Evolutionary conservation across 1,139 yeast genomes (phyloP).

Genomic region (Diutina siamensis): DNA sequence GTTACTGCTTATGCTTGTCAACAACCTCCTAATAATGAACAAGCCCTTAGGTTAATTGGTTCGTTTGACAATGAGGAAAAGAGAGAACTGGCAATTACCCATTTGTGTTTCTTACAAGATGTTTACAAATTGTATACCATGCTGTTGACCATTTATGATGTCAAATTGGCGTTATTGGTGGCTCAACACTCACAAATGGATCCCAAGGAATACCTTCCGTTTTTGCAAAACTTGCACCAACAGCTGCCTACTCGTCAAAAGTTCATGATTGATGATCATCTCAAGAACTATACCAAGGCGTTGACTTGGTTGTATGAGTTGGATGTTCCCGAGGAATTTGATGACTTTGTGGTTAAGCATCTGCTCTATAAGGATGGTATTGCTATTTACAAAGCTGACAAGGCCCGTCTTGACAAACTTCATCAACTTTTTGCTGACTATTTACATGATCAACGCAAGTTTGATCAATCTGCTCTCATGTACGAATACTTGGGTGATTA

Average conservation of each 20-base stretch:
- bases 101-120: constrained; percentile 84
- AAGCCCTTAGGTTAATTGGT: constrained; percentile 58
- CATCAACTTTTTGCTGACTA: constrained; percentile 51
- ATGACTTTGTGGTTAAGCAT: constrained; percentile 62
- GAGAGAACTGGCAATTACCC: constrained; percentile 59
- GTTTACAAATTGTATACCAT: constrained; percentile 71
- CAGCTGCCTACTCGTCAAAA: constrained; percentile 55
- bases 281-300: constrained; percentile 60
- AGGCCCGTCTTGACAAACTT: constrained; percentile 40
- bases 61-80: constrained; percentile 33
- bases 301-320: constrained; percentile 51
- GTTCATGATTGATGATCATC: constrained; percentile 70
- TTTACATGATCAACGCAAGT: constrained; percentile 43
- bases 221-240: constrained; percentile 66
- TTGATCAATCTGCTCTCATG: constrained; percentile 63
- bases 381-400: constrained; percentile 46
- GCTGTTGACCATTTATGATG: constrained; percentile 75
- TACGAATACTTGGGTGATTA: constrained; percentile 56
- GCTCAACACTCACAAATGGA: constrained; percentile 97
- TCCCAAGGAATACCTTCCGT: constrained; percentile 93
- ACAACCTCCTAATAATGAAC: constrained; percentile 71
- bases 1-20: constrained; percentile 91
- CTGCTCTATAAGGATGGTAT: constrained; percentile 64
- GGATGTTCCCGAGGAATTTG: constrained; percentile 40
- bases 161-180: constrained; percentile 64